Percentiles rank a stretch among this genome's conserved stretches.
These are phyloP conservation scores for Auricularia auricula-judae DNA, from an alignment of 768 basidiomycete genomes.

Conservation along the genomic window DNA sequence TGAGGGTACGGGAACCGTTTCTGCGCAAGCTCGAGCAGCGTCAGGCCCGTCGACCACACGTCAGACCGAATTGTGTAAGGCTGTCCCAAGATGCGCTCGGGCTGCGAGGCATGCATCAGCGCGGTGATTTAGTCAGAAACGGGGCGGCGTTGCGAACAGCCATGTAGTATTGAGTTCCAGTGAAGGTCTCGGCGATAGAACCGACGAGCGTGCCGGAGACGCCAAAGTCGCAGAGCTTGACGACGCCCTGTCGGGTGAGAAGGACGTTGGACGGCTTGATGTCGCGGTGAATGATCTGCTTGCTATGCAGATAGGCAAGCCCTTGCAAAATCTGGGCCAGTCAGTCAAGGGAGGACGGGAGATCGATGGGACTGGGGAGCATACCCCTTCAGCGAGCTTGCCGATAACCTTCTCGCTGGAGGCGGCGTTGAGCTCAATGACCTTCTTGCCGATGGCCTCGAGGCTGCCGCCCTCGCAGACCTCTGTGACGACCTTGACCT, in stretches of 20 bases:
- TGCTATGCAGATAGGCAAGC: slow-evolving; percentile 84
- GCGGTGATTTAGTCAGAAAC: background rate
- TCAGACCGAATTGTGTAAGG: slow-evolving; percentile 92
- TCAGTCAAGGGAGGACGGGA: slow-evolving; percentile 6
- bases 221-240: slow-evolving; percentile 93
- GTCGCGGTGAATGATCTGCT: slow-evolving; percentile 89
- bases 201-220: slow-evolving; percentile 93
- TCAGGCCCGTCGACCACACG: slow-evolving; percentile 96
- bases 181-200: slow-evolving; percentile 89
- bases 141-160: slow-evolving; percentile 52
- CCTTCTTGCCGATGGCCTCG: slow-evolving; percentile 77
- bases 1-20: slow-evolving; percentile 93
- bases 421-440: slow-evolving; percentile 65
- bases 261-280: slow-evolving; percentile 93
- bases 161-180: slow-evolving; percentile 98
- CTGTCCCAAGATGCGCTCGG: slow-evolving; percentile 86
- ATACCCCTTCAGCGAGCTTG: slow-evolving; percentile 84
- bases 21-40: slow-evolving; percentile 84
- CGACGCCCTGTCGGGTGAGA: slow-evolving; percentile 75
- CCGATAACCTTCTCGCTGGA: slow-evolving; percentile 86
- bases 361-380: background rate
- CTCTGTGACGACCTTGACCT: slow-evolving; percentile 96
- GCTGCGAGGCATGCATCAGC: slow-evolving; percentile 32
- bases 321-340: slow-evolving; percentile 66
- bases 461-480: slow-evolving; percentile 78